phyloP scores from a whole-genome alignment of 306 rosid genomes.

The peach (Prunus persica) region DNA sequence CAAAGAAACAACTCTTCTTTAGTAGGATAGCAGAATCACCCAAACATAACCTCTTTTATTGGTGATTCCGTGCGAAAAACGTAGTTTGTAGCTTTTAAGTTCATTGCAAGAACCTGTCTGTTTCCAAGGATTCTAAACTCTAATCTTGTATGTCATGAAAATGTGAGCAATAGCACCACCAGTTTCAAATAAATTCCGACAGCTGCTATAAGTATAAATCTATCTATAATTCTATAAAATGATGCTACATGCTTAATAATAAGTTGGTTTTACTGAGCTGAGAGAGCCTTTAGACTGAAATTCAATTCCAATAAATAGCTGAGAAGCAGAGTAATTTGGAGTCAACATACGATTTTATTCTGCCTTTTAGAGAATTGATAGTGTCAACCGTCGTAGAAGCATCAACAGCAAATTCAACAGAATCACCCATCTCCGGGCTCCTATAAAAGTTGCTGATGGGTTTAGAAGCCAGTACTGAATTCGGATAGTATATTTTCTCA shows the following conservation, averaged over 20 bases:
- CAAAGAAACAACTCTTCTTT: background rate
- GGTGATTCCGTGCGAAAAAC: background rate
- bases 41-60: background rate
- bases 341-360: slow-evolving; percentile 52
- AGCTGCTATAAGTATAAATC: too few species aligned
- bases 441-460: slow-evolving; percentile 84
- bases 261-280: background rate
- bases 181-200: background rate
- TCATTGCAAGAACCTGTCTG: background rate
- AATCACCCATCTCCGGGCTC: slow-evolving; percentile 83
- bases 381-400: slow-evolving; percentile 70
- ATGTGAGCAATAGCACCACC: background rate
- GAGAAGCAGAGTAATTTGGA: background rate
- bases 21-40: background rate
- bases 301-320: background rate
- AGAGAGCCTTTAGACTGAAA: background rate
- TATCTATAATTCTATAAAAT: too few species aligned
- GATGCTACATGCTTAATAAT: background rate
- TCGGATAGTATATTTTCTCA: slow-evolving; percentile 83
- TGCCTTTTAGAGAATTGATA: slow-evolving; percentile 57
- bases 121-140: background rate
- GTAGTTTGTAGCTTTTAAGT: background rate
- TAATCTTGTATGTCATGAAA: background rate
- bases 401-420: slow-evolving; percentile 62
- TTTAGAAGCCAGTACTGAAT: slow-evolving; percentile 70